Evolutionary conservation across 192 early-diverging fungal species (phyloP), one percentile per base, ranked within the genome.

Genomic region (Mortierella hygrophila): DNA sequence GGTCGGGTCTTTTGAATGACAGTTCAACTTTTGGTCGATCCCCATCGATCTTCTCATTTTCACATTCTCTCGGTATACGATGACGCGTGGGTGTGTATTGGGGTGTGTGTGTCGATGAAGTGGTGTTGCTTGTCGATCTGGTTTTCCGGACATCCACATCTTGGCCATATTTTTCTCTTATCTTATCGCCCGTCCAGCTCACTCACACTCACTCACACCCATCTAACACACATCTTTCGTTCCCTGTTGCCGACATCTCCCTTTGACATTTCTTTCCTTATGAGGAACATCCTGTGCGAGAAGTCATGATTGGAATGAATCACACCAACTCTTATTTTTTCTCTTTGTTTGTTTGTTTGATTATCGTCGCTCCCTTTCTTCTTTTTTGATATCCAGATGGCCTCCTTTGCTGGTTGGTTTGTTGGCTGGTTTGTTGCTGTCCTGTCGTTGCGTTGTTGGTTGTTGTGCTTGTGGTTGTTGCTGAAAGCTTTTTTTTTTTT

Each of bases 221-320:
- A 21, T n/a, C 20, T 54, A 7, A 29, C 60, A 15, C 60, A 29
- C 23, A 60, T 60, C 57, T n/a, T 26, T n/a, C 23, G 6, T 65
- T 65, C 60, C 11, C 29, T 60, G 9, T 60, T 60, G 23, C 10
- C 26, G 1, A 26, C 55, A 60, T 54, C n/a, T 26, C 38, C 52
- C 57, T 65, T 44, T 65, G 38, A 37, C 40, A 9, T 40, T 49
- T 35, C 2, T 47, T 68, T 32, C 23, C 52, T 72, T 65, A 65
- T 35, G 60, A 65, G 60, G 60, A 65, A 65, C 29, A 65, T 29
- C 60, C 60, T 65, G 4, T 15, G 29, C 21, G n/a, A 76, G 7
- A 77, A 42, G 69, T 77, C 65, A 77, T 37, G 29, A 52, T 35
- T 26, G 16, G 37, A 57, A 72, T 72, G 77, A 78, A 57, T 78